Evolutionary conservation across 495 filamentous ascomycete species (phyloP).

Genomic region (Daldinia concentrica): DNA sequence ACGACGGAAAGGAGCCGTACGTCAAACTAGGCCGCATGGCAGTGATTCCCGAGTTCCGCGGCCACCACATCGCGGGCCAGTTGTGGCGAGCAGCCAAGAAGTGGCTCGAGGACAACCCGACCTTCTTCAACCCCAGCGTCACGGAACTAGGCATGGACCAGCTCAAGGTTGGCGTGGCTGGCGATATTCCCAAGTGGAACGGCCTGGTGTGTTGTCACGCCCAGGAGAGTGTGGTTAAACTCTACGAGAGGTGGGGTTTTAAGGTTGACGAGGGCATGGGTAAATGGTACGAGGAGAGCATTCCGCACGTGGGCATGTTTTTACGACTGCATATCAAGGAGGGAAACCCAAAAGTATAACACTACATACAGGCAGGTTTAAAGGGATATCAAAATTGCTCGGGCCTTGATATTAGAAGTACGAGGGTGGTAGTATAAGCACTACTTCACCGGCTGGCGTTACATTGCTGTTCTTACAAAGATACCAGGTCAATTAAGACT

Average conservation of each 20-base stretch:
- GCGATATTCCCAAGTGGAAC: conserved; percentile 63
- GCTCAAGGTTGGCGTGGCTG: conserved; percentile 41
- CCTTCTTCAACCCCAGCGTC: conserved; percentile 59
- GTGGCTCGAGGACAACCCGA: conserved; percentile 69
- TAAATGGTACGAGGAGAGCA: conserved; percentile 83
- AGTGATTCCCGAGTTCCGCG: conserved; percentile 68
- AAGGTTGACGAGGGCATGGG: conserved; percentile 74
- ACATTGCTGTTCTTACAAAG: conserved; percentile 20
- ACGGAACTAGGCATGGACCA: conserved; percentile 55
- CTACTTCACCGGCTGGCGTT: conserved; percentile 7
- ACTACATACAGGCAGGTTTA: not conserved
- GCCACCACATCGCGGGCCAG: conserved; percentile 66
- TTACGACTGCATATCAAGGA: conserved; percentile 45
- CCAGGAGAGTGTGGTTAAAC: conserved; percentile 66
- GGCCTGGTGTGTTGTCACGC: conserved; percentile 81
- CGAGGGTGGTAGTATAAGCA: not conserved
- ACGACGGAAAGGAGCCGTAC: conserved; percentile 73
- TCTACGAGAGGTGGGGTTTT: conserved; percentile 76
- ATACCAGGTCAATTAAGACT: conserved; percentile 33
- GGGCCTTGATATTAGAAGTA: not conserved
- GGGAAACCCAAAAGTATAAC: conserved; percentile 19
- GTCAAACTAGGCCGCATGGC: conserved; percentile 83
- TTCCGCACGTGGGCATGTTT: conserved; percentile 86
- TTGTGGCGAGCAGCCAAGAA: conserved; percentile 68
- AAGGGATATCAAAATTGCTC: not conserved